A percentile compares a stretch with the other conserved stretches of the same genome.
Evolutionary conservation across 495 filamentous ascomycete species (phyloP).

Genomic region (Patellaria atrata): DNA sequence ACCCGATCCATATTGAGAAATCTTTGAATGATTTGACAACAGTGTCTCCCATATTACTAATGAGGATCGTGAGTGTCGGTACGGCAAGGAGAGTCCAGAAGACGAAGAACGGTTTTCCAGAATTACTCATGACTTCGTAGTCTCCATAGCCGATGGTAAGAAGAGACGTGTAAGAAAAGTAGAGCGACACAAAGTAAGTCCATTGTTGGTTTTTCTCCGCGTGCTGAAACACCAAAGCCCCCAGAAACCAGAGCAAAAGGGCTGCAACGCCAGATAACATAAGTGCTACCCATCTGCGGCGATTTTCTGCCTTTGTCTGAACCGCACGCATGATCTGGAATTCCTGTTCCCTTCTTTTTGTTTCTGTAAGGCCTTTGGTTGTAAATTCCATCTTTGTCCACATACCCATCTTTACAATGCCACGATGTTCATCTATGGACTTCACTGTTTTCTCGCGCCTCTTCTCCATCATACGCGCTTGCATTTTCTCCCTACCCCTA

Average conservation of each 20-base stretch:
- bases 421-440: constrained; percentile 33
- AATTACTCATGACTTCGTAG: constrained; percentile 50
- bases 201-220: constrained; percentile 45
- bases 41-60: constrained; percentile 70
- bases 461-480: constrained; percentile 55
- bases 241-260: constrained; percentile 63
- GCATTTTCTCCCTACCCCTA: constrained; percentile 54
- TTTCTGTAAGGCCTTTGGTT: constrained; percentile 30
- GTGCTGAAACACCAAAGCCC: constrained; percentile 55
- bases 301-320: constrained; percentile 38
- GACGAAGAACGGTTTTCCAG: constrained; percentile 71
- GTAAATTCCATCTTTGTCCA: constrained; percentile 26
- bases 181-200: constrained; percentile 70
- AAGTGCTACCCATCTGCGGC: constrained; percentile 53
- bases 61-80: constrained; percentile 69
- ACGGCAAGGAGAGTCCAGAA: constrained; percentile 80
- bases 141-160: constrained; percentile 85
- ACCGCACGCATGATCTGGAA: constrained; percentile 77
- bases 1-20: constrained; percentile 52
- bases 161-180: constrained; percentile 66
- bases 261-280: constrained; percentile 47
- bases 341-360: constrained; percentile 52
- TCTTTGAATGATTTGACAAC: constrained; percentile 58
- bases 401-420: constrained; percentile 36
- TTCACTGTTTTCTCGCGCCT: constrained; percentile 43